Conservation (phyloP, 208 protist species). For the Wallacemonas sp. region DNA sequence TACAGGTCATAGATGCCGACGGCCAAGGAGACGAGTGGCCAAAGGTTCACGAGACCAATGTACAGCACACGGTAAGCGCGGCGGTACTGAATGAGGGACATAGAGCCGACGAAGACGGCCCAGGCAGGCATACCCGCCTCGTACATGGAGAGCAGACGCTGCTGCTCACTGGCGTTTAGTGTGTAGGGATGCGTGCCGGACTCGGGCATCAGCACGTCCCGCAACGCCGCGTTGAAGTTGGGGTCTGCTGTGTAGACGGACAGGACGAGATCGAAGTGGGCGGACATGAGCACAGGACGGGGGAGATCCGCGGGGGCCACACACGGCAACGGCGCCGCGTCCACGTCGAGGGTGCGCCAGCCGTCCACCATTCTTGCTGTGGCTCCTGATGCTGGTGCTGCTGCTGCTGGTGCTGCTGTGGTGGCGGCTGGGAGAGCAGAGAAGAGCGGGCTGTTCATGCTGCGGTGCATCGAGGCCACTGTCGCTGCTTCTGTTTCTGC, state of each 20-base stretch:
- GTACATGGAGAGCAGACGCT: constrained; percentile 66
- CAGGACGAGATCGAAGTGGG: constrained; percentile 64
- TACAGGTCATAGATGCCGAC: constrained; percentile 85
- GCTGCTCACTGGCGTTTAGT: constrained; percentile 43
- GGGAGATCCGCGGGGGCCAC: background rate
- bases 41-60: constrained; percentile 64
- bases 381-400: no score
- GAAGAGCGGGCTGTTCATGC: no score
- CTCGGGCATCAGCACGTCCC: constrained; percentile 73
- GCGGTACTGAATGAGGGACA: constrained; percentile 59
- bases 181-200: constrained; percentile 67
- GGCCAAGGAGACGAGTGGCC: constrained; percentile 70
- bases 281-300: constrained; percentile 31
- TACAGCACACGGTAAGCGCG: constrained; percentile 56
- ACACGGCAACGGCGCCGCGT: constrained; percentile 3
- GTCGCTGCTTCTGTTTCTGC: no score
- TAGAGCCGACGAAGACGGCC: constrained; percentile 61
- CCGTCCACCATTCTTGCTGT: no score
- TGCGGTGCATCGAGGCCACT: no score
- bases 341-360: constrained; percentile 10
- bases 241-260: constrained; percentile 75
- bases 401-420: background rate
- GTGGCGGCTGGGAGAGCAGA: no score
- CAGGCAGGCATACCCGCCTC: constrained; percentile 83
- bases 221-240: constrained; percentile 65